Base-by-base conservation (phyloP, 306 rosid genomes). In the Citrullus mucosospermus region DNA sequence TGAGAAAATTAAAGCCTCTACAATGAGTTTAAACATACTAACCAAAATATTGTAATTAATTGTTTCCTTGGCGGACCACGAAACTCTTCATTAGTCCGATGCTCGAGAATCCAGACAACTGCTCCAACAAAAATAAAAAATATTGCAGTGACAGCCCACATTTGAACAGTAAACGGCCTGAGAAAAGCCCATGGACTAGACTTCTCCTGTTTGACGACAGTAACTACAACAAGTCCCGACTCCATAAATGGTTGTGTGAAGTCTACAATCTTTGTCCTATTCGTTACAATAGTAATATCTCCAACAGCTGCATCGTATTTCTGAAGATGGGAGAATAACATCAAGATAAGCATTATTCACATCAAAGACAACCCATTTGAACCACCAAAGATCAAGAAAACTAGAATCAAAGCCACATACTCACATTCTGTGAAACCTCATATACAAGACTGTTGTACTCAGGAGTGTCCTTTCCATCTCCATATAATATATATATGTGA, bases 31-130 rank as follows among this genome's bases (percentile, higher is more conserved):
- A 38, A 67, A 39, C 62, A 80, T 80, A 89, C 97, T 84, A 46
- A 93, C 98, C 97, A 93, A 78, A 86, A 87, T 70, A 93, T 84
- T 55, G 98, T 93, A 1, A 91, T 85, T 58, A 93, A 86, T 81
- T 93, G 98, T 68, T 88, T 84, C 43, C 91, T 86, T 1, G 97
- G 97, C 39, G 97, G 61, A 68, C 98, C 97, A 54, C 98, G 97
- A 70, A 93, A 93, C 81, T 93, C 97, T 1, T 79, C 82, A 79
- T 93, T 93, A 36, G 77, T 51, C 66, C 98, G 85, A 81, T 93
- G 98, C 91, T 93, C 98, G 50, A 93, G 98, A 82, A 93, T 90
- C 98, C 98, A 93, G 76, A 93, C 92, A 58, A 90, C 97, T 2
- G 79, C 81, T 80, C 98, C 98, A 78, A 93, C 92, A 8, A 88